phyloP scores from a whole-genome alignment of 2,329 filamentous ascomycete species.

The Verticillium zaregamsianum region DNA sequence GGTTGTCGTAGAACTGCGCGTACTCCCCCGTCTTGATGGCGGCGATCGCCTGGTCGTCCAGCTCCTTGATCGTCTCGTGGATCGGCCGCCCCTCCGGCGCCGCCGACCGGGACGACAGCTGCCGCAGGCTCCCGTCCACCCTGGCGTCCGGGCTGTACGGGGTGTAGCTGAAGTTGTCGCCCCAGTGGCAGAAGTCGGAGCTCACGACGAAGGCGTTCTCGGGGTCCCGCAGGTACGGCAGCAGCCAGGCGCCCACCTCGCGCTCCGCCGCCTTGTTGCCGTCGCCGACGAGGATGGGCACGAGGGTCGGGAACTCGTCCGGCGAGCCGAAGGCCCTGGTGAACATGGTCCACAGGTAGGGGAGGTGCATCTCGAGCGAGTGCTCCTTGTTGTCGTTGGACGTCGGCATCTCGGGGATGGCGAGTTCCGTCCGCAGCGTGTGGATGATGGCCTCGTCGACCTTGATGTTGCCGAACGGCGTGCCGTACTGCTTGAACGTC shows the following conservation, averaged over 20 bases:
- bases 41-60: slow-evolving; percentile 80
- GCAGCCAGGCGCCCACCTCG: slow-evolving; percentile 64
- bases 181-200: slow-evolving; percentile 98
- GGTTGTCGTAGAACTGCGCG: slow-evolving; percentile 61
- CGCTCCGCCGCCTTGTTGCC: slow-evolving; percentile 64
- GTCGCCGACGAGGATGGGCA: slow-evolving; percentile 83
- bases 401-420: slow-evolving; percentile 55
- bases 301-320: slow-evolving; percentile 64
- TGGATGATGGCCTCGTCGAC: slow-evolving; percentile 57
- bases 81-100: slow-evolving; percentile 50
- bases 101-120: slow-evolving; percentile 6
- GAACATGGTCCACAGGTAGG: slow-evolving; percentile 81
- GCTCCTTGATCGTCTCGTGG: slow-evolving; percentile 75
- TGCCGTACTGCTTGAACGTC: slow-evolving; percentile 64
- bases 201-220: slow-evolving; percentile 81
- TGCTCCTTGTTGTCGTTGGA: slow-evolving; percentile 77
- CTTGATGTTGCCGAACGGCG: slow-evolving; percentile 66
- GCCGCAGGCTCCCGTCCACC: slow-evolving; percentile 20
- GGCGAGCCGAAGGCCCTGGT: slow-evolving; percentile 43
- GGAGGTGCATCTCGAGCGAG: slow-evolving; percentile 94
- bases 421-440: slow-evolving; percentile 35
- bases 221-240: slow-evolving; percentile 72
- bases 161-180: slow-evolving; percentile 75
- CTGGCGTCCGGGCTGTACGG: slow-evolving; percentile 57
- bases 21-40: slow-evolving; percentile 77